Percentiles rank a stretch among this genome's conserved stretches.
phyloP scores from a whole-genome alignment of 208 protist genomes.

The Wallacemonas sp. region DNA sequence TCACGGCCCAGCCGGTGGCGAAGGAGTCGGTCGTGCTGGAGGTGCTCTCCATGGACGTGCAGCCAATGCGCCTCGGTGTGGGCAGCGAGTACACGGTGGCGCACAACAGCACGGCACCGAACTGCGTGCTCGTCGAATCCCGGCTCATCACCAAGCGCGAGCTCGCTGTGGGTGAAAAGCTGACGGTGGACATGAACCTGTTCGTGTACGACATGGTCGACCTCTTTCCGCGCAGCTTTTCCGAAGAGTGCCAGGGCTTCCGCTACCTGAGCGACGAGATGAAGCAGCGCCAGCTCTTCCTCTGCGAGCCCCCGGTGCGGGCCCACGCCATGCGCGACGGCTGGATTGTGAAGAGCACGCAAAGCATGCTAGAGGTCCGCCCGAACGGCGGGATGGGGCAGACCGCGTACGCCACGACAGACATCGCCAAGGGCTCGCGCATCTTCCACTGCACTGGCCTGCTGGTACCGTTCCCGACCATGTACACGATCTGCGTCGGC shows the following conservation, averaged over 20 bases:
- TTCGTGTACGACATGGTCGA: constrained; percentile 86
- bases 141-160: constrained; percentile 56
- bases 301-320: constrained; percentile 83
- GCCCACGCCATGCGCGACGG: constrained; percentile 83
- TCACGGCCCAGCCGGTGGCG: constrained; percentile 26
- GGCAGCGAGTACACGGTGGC: constrained; percentile 55
- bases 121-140: constrained; percentile 77
- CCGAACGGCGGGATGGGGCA: constrained; percentile 85
- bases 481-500: constrained; percentile 90
- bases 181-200: constrained; percentile 86
- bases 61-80: constrained; percentile 65
- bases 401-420: constrained; percentile 66
- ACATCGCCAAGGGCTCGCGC: constrained; percentile 43
- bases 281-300: constrained; percentile 72
- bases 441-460: constrained; percentile 79
- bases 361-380: constrained; percentile 51
- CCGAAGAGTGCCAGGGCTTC: constrained; percentile 70
- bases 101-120: constrained; percentile 45
- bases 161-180: constrained; percentile 36
- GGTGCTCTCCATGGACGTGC: constrained; percentile 64
- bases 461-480: constrained; percentile 82
- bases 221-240: constrained; percentile 59
- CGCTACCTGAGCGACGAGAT: constrained; percentile 55
- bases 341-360: constrained; percentile 70
- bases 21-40: constrained; percentile 68